Evolutionary conservation across 345 rosid species (phyloP), one percentile per base, ranked within the genome.

Genomic region (Acer yangbiense): DNA sequence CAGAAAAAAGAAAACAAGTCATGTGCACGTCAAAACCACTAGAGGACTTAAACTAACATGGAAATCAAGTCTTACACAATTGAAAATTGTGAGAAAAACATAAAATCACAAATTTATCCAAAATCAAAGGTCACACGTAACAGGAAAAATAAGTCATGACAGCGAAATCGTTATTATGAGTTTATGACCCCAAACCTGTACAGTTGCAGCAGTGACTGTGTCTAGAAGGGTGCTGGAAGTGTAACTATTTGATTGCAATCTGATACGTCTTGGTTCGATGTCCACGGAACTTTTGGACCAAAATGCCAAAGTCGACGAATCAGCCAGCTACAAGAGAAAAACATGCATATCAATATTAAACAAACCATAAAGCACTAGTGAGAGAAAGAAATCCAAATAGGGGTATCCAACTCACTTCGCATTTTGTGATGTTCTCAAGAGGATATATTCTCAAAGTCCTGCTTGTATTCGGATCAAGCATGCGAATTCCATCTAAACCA

Each of bases 251-350:
- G 99, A 94, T 78, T 97, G 99, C 88, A 97, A 84, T 80, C 99
- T 91, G 68, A 94, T 94, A 55, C 99, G 92, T 74, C 89, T 93
- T 61, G 98, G 93, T 73, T 97, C 99, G 48, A 94, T 77, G 77
- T 97, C 98, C 80, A 97, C 98, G 44, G 94, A 72, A 79, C 94
- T 97, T 89, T 97, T 97, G 60, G 98, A 94, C 99, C 98, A 97
- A 82, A 97, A 90, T 55, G 98, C 98, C 64, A 97, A 81, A 65
- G 90, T 97, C 18, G 98, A 94, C 9, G 98, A 87, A 83, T 97
- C 98, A 0, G 82, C 80, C 77, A 87, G 85, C 99, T 97, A 85
- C 17, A 69, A 14, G 0, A 55, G 72, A 46, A 74, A 68, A 73
- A 61, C 55, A 32, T 64, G 74, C 35, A 75, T 35, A 71, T 67